Percentiles rank a stretch among this genome's conserved stretches.
phyloP scores from a whole-genome alignment of 805 yeast genomes.

The Yamadazyma insecticola region DNA sequence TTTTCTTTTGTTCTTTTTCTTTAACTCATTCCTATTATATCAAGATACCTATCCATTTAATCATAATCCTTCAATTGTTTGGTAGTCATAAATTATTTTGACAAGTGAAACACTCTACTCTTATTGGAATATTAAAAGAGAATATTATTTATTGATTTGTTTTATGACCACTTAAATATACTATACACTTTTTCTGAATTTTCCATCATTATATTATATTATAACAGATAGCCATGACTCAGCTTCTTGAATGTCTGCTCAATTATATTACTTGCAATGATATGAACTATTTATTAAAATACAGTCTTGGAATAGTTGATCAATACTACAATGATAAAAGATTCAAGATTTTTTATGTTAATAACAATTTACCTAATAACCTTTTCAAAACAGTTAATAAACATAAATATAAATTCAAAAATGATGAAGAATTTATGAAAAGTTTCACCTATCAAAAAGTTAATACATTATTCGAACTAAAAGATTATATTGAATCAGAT shows the following conservation, averaged over 20 bases:
- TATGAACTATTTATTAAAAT: conserved; percentile 1
- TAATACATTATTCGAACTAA: conserved; percentile 5
- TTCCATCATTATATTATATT: background rate
- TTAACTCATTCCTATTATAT: background rate
- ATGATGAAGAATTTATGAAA: conserved; percentile 8
- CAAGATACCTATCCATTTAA: background rate
- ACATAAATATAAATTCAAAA: conserved; percentile 2
- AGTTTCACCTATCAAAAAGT: conserved; percentile 9
- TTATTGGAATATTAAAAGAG: too few relatives aligned
- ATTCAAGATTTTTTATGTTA: conserved; percentile 7
- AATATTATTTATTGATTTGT: too few relatives aligned
- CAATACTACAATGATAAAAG: conserved; percentile 3
- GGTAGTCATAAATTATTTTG: too few relatives aligned
- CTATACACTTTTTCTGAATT: background rate
- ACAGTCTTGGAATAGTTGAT: conserved; percentile 4
- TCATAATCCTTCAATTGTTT: too few relatives aligned
- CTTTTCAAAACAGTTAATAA: conserved; percentile 6
- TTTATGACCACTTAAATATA: background rate
- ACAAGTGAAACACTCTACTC: too few relatives aligned
- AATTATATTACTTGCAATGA: too few relatives aligned
- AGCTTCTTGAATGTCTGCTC: conserved; percentile 4
- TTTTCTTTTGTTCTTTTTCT: background rate
- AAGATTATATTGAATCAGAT: background rate
- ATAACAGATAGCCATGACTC: background rate
- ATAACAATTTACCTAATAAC: conserved; percentile 11